phyloP scores from a whole-genome alignment of 768 basidiomycete genomes.

The Wakefieldia striispora region DNA sequence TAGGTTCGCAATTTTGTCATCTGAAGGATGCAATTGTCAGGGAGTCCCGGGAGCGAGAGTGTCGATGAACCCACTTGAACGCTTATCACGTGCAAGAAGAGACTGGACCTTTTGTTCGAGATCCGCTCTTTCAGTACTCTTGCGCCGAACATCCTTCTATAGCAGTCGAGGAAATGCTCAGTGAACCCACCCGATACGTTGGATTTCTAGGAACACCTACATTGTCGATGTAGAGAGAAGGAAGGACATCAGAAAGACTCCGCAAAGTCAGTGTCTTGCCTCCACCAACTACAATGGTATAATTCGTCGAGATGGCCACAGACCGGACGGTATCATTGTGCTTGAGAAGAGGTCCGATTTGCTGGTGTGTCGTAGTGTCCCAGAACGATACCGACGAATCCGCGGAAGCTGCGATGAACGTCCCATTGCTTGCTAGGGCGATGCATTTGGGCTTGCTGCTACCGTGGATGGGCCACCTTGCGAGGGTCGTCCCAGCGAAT shows the following conservation, averaged over 20 bases:
- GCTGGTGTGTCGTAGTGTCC: background rate
- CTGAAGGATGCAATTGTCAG: too few relatives aligned
- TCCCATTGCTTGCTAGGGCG: background rate
- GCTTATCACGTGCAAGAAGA: too few relatives aligned
- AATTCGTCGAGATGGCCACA: background rate
- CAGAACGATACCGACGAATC: background rate
- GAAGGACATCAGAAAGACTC: background rate
- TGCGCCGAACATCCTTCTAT: too few relatives aligned
- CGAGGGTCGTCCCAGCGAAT: background rate
- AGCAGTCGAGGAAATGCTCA: too few relatives aligned
- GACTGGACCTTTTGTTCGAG: too few relatives aligned
- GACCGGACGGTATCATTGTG: background rate
- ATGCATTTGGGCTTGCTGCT: background rate
- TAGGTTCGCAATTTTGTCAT: background rate
- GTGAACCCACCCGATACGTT: too few relatives aligned
- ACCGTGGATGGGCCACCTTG: background rate
- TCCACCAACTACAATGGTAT: constrained; percentile 1
- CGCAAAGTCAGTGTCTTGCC: background rate
- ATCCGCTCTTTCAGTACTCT: too few relatives aligned
- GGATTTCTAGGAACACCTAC: too few relatives aligned
- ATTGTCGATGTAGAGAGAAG: background rate
- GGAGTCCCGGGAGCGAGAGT: too few relatives aligned
- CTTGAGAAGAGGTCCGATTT: background rate
- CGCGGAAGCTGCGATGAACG: background rate
- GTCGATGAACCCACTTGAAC: too few relatives aligned